Percentiles rank a stretch among this genome's conserved stretches.
Evolutionary conservation across 441 rosid genomes (phyloP).

Genomic region (Eutrema salsugineum): DNA sequence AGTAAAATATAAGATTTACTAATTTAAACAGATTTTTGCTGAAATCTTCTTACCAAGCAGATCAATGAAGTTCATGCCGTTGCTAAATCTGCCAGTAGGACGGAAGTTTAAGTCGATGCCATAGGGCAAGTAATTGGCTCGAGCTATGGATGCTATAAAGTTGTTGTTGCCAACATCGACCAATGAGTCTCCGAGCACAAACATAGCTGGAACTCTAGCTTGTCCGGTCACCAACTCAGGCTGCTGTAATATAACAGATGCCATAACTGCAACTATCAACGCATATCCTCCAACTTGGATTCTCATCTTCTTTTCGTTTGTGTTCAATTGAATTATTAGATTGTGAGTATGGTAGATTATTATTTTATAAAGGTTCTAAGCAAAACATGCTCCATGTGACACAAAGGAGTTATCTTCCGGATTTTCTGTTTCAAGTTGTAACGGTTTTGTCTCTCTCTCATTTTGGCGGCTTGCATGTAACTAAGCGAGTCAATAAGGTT

Average conservation of each 20-base stretch:
- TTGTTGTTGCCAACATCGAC: conserved; percentile 71
- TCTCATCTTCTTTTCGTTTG: conserved; percentile 16
- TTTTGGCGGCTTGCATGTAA: conserved; percentile 24
- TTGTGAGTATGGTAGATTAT: neutral
- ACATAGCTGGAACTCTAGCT: conserved; percentile 39
- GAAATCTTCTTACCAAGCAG: conserved; percentile 45
- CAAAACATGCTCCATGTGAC: conserved; percentile 28
- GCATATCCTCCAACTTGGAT: conserved; percentile 2
- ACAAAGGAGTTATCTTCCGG: conserved; percentile 12
- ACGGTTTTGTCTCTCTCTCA: neutral
- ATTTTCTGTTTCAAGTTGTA: conserved; percentile 16
- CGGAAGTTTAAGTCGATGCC: conserved; percentile 49
- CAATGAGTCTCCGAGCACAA: conserved; percentile 67
- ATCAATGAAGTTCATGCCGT: conserved; percentile 57
- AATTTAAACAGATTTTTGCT: neutral
- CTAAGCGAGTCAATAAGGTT: conserved; percentile 4
- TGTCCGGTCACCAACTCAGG: conserved; percentile 29
- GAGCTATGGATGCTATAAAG: conserved; percentile 46
- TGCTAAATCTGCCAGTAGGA: conserved; percentile 56
- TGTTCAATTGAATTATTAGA: neutral
- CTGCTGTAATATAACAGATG: conserved; percentile 16
- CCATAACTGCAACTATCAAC: conserved; percentile 5
- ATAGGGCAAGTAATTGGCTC: conserved; percentile 55
- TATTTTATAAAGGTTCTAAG: neutral
- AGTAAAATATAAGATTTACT: neutral